Conservation (phyloP, 2,329 filamentous ascomycete genomes). For the Colletotrichum filicis region DNA sequence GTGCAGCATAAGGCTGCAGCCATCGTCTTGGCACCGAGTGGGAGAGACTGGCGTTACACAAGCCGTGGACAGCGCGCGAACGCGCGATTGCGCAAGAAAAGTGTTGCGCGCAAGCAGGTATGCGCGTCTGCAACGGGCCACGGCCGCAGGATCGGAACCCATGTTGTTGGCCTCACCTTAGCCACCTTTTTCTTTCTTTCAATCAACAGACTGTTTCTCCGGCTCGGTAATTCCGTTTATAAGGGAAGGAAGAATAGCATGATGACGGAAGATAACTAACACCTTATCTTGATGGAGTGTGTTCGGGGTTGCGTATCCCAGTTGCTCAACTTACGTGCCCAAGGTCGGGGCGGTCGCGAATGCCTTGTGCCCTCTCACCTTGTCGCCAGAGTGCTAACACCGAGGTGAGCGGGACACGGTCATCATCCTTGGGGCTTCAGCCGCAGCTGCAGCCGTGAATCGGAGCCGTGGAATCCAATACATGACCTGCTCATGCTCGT, state of each 20-base stretch:
- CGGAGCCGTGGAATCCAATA: not conserved
- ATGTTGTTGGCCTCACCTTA: not conserved
- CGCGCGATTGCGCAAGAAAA: constrained; percentile 9
- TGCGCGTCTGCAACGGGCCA: not conserved
- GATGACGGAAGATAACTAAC: no score
- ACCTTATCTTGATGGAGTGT: no score
- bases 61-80: not conserved
- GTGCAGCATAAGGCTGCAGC: constrained; percentile 30
- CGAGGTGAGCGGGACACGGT: constrained; percentile 13
- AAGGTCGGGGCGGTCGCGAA: no score
- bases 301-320: no score
- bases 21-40: not conserved
- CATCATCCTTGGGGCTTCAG: not conserved
- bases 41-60: not conserved
- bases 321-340: no score
- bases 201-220: no score
- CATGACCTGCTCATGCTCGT: not conserved
- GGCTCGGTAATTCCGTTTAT: no score
- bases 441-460: not conserved
- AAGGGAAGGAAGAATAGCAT: no score
- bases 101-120: not conserved
- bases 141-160: not conserved
- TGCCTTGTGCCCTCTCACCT: not conserved
- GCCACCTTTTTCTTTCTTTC: no score
- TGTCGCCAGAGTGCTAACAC: constrained; percentile 24